Base-by-base conservation (phyloP, 768 basidiomycete genomes). In the Amanita fuliginea region DNA sequence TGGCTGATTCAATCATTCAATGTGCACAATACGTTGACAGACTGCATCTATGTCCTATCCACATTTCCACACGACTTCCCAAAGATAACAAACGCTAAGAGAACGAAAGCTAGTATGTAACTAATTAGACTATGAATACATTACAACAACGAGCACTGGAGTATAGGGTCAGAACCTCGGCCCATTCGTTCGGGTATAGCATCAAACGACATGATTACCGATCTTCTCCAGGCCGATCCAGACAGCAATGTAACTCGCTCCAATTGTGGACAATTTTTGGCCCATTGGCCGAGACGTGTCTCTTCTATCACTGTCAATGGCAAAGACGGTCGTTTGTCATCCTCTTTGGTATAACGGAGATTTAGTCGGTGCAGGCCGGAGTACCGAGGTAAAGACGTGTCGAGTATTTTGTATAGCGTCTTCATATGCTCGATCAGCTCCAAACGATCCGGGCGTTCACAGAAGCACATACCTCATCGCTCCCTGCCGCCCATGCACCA, bases 351-450 rank as follows among this genome's bases (percentile, higher is more conserved):
- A 28, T 56, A 56, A 10, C 53, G 55, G 44, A 70, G 55, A 9
- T 49, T 51, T 11, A 74, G 57, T 7, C 55, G 55, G 3, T 60
- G 57, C n/a, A 74, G 66, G 6, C 60, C 54, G 37, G 60, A 57
- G 53, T 70, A 74, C 40, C 71, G 66, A 9, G 70, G 63, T 8
- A 75, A 54, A 1, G 70, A 64, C 11, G 63, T 51, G 33, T 67
- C 64, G 1, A 72, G 59, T 33, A 65, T 66, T 52, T 69, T 72
- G 55, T 72, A 71, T 3, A 73, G 49, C 18, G 62, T 57, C 68
- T 71, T 51, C 22, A 33, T 51, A 16, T 40, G 32, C 37, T n/a
- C 30, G 51, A 34, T 45, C 33, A 53, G 30, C 5, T 28, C n/a
- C n/a, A n/a, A 49, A 11, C 4, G 11, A 45, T 39, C 41, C 4